Percentiles rank a stretch among this genome's conserved stretches.
These are phyloP conservation scores for Nigrospora oryzae DNA, from an alignment of 2,329 filamentous ascomycete genomes.

Conservation along the genomic window DNA sequence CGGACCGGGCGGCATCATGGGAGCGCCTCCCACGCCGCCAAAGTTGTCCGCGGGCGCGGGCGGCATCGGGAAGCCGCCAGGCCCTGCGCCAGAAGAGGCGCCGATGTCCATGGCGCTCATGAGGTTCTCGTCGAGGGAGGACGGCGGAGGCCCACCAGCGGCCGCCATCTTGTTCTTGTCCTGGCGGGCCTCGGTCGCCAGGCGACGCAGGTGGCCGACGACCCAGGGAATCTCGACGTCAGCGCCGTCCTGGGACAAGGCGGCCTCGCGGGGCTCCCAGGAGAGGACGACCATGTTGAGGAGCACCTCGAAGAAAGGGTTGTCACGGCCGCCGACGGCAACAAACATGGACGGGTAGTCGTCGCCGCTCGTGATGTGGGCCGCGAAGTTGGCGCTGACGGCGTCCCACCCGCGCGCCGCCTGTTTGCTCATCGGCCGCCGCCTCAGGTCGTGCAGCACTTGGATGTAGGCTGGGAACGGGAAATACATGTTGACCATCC, in stretches of 20 bases:
- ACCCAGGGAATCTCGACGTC: no score
- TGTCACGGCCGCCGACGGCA: no score
- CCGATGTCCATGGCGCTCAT: no score
- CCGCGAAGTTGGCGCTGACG: conserved; percentile 35
- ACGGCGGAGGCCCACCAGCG: no score
- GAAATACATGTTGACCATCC: conserved; percentile 27
- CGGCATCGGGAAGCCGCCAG: no score
- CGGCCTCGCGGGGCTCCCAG: conserved; percentile 2
- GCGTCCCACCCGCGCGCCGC: conserved; percentile 29
- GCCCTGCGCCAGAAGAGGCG: no score
- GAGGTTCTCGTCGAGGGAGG: no score
- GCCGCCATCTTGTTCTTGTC: no score
- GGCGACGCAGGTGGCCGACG: background rate
- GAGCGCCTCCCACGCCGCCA: no score
- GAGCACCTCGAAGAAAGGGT: conserved; percentile 1
- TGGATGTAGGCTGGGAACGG: conserved; percentile 32
- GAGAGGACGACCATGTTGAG: background rate
- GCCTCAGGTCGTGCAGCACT: conserved; percentile 23
- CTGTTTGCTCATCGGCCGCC: conserved; percentile 9
- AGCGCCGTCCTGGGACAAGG: background rate
- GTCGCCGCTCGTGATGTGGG: conserved; percentile 13
- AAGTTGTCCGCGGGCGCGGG: no score
- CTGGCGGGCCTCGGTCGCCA: no score
- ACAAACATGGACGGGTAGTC: background rate
- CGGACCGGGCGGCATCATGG: no score